Evolutionary conservation across 2,329 filamentous ascomycete genomes (phyloP).

Genomic region (Lecanicillium sp.): DNA sequence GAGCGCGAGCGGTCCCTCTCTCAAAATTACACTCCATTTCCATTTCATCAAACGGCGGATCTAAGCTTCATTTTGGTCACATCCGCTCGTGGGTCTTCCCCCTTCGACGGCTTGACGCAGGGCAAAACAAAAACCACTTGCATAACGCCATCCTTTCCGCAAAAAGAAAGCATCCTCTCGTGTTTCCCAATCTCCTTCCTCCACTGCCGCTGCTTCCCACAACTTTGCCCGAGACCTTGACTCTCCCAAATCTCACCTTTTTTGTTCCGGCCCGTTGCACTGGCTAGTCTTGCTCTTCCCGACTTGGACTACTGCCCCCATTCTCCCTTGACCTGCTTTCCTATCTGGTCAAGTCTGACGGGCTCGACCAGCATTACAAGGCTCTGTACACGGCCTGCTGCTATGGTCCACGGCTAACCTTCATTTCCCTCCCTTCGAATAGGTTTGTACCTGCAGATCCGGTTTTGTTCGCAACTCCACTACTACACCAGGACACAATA

Average conservation of each 20-base stretch:
- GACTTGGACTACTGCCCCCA: conserved; percentile 7
- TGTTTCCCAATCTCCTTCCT: conserved; percentile 4
- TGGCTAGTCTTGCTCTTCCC: conserved; percentile 8
- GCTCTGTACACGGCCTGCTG: background rate
- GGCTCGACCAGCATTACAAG: too few species aligned
- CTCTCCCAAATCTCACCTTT: conserved; percentile 6
- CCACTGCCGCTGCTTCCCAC: conserved; percentile 4
- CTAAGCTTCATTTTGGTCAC: conserved; percentile 5
- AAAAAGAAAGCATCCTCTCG: conserved; percentile 9
- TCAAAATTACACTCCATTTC: background rate
- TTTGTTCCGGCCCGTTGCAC: conserved; percentile 4
- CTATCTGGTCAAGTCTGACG: conserved; percentile 2
- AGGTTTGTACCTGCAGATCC: conserved; percentile 6
- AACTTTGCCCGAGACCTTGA: conserved; percentile 7
- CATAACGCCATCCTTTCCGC: conserved; percentile 8
- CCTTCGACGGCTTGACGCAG: conserved; percentile 2
- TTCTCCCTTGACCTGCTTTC: conserved; percentile 1
- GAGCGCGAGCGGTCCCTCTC: too few species aligned
- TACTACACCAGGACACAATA: background rate
- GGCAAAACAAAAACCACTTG: conserved; percentile 6
- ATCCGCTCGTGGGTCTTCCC: conserved; percentile 4
- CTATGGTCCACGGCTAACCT: conserved; percentile 3
- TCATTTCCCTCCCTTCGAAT: conserved; percentile 11
- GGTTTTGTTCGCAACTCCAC: conserved; percentile 4
- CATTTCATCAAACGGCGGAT: conserved; percentile 4